Conservation (phyloP, 495 filamentous ascomycete species). For the Aspergillus homomorphus region DNA sequence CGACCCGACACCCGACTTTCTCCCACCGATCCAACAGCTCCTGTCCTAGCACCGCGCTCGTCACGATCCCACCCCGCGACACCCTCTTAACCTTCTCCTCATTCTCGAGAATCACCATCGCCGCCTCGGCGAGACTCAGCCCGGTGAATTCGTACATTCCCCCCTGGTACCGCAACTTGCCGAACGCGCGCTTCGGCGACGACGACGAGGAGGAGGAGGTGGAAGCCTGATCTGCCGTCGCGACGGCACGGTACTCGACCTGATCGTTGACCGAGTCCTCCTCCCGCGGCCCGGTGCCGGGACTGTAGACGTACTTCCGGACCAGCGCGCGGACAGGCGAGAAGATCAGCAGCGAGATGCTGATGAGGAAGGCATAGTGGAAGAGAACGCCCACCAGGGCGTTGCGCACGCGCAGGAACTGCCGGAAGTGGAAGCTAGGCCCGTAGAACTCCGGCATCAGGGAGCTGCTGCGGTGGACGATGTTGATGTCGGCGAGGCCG, state of each 20-base stretch:
- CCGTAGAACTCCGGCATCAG: conserved; percentile 69
- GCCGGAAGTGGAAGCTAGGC: conserved; percentile 65
- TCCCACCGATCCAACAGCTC: conserved; percentile 68
- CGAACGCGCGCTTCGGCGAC: conserved; percentile 52
- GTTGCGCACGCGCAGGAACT: conserved; percentile 64
- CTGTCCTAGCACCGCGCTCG: conserved; percentile 79
- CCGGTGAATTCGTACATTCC: conserved; percentile 70
- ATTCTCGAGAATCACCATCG: conserved; percentile 64
- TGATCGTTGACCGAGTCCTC: conserved; percentile 56
- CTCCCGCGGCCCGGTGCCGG: conserved; percentile 63
- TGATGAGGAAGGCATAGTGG: conserved; percentile 54
- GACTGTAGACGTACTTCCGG: conserved; percentile 54
- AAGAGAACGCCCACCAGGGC: conserved; percentile 53
- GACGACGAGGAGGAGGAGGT: no score
- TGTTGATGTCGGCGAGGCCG: conserved; percentile 57
- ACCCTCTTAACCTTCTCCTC: conserved; percentile 54
- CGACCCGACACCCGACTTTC: conserved; percentile 60
- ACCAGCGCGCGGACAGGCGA: conserved; percentile 54
- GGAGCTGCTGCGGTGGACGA: conserved; percentile 76
- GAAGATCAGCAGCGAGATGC: conserved; percentile 50
- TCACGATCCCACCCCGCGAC: conserved; percentile 69
- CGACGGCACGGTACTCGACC: conserved; percentile 65
- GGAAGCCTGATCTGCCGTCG: conserved; percentile 54
- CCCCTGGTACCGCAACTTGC: conserved; percentile 57
- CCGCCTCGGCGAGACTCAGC: conserved; percentile 64